A percentile compares a stretch with the other conserved stretches of the same genome.
Evolutionary conservation across 1,284 basidiomycete species (phyloP).

Genomic region (Naganishia sp.): DNA sequence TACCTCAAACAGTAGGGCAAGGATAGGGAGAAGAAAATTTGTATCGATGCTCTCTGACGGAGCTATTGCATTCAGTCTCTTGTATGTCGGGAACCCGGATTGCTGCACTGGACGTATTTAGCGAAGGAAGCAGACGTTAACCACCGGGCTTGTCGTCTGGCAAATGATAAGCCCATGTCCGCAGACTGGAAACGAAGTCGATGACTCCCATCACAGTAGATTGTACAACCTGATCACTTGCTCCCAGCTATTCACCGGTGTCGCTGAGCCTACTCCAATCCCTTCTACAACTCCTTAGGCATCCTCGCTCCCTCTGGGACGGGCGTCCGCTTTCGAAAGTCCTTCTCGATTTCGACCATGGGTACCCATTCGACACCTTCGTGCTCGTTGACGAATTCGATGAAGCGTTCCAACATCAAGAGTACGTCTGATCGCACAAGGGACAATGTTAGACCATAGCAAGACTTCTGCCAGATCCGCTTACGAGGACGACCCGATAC

Average conservation of each 20-base stretch:
- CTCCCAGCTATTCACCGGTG: too few relatives aligned
- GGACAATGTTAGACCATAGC: background rate
- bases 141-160: too few relatives aligned
- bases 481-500: conserved; percentile 59
- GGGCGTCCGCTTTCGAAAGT: conserved; percentile 39
- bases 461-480: conserved; percentile 11
- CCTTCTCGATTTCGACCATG: conserved; percentile 56
- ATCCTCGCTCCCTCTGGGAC: conserved; percentile 42
- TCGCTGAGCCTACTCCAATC: too few relatives aligned
- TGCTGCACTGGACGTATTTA: too few relatives aligned
- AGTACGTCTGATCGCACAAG: conserved; percentile 58
- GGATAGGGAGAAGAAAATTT: background rate
- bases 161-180: too few relatives aligned
- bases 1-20: background rate
- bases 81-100: too few relatives aligned
- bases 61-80: too few relatives aligned
- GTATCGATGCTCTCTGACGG: too few relatives aligned
- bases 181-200: too few relatives aligned
- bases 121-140: too few relatives aligned
- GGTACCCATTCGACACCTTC: conserved; percentile 72
- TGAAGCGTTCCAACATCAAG: conserved; percentile 76
- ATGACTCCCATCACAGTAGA: too few relatives aligned
- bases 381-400: conserved; percentile 74
- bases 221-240: too few relatives aligned
- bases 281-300: conserved; percentile 37